Evolutionary conservation across 2,329 filamentous ascomycete genomes (phyloP), one percentile per base, ranked within the genome.

Genomic region (Alternaria rosae): DNA sequence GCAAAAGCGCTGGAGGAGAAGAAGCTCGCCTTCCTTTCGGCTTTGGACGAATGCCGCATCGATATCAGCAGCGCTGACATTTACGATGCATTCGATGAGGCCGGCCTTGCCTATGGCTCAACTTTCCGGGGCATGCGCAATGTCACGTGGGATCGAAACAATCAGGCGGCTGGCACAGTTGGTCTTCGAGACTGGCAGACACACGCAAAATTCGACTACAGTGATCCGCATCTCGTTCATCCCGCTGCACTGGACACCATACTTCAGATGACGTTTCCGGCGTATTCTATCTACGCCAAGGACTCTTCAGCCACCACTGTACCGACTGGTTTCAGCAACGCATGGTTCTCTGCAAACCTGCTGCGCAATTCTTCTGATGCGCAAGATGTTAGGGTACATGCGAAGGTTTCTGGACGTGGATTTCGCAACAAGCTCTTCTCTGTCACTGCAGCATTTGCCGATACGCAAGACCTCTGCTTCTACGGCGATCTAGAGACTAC

Each of bases 221-320:
- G 35, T 10, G 65, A 64, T 41, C 21, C 58, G 13, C 61, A 67
- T 28, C 44, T 70, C 9, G 60, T 71, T n/a, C 69, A 71, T 45
- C 69, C 69, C 2, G 54, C 60, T 10, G 51, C 64, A 1, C 52
- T 71, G 6, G 69, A 71, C 41, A 61, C 52, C 1, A 66, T 71
- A 6, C 43, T 71, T 8, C 67, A 70, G 30, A 60, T 58, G 21
- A 62, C 59, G 2, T 65, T 67, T 17, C 65, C 65, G 6, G 58
- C 65, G 0, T 61, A 60, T 23, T 55, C 59, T 1, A 66, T 70
- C 8, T 62, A 59, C 20, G 43, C 60, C 10, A 60, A 62, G 9
- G 45, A 43, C 12, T 30, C 59, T 28, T 56, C 57, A 3, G 54
- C 52, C 6, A 62, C 65, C 5, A 65, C 62, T 3, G 62, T 67